These are phyloP conservation scores for Albatrellus sp. DNA, from an alignment of 1,284 basidiomycete species.

Conservation along the genomic window DNA sequence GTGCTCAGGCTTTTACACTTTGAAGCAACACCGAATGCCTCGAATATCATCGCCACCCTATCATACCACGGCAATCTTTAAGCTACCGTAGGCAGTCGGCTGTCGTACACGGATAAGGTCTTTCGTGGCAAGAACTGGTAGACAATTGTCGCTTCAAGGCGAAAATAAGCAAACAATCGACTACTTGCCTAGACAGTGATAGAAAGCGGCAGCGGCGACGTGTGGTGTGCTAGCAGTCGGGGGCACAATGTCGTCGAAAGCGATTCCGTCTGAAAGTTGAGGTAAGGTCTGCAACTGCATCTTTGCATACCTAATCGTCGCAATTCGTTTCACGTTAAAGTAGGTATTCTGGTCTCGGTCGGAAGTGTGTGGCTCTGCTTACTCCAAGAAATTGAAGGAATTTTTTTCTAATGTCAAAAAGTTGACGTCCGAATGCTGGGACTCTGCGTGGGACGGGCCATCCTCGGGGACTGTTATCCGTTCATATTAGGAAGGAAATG, in stretches of 20 bases:
- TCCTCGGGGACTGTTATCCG: conserved; percentile 19
- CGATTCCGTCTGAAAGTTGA: conserved; percentile 29
- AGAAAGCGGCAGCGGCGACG: conserved; percentile 67
- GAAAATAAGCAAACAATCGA: neutral
- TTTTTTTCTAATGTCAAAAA: conserved; percentile 54
- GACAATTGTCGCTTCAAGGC: neutral
- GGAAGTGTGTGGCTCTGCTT: conserved; percentile 12
- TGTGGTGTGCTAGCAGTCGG: conserved; percentile 52
- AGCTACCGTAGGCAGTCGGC: conserved; percentile 35
- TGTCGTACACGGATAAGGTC: conserved; percentile 44
- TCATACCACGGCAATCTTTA: conserved; percentile 26
- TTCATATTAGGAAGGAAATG: neutral
- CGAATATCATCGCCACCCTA: conserved; percentile 6
- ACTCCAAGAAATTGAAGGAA: conserved; percentile 72
- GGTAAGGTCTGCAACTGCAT: conserved; percentile 58
- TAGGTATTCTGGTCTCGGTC: too few species aligned
- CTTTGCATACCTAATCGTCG: conserved; percentile 47
- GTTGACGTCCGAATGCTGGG: conserved; percentile 42
- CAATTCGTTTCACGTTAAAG: neutral
- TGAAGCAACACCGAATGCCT: neutral
- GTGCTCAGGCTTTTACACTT: too few species aligned
- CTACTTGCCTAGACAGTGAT: conserved; percentile 63
- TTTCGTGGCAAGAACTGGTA: conserved; percentile 54
- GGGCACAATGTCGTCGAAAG: conserved; percentile 57
- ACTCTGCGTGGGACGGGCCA: conserved; percentile 23